Base-by-base conservation (phyloP, 2,329 filamentous ascomycete species). In the Neophaeococcomyces mojaviensis region DNA sequence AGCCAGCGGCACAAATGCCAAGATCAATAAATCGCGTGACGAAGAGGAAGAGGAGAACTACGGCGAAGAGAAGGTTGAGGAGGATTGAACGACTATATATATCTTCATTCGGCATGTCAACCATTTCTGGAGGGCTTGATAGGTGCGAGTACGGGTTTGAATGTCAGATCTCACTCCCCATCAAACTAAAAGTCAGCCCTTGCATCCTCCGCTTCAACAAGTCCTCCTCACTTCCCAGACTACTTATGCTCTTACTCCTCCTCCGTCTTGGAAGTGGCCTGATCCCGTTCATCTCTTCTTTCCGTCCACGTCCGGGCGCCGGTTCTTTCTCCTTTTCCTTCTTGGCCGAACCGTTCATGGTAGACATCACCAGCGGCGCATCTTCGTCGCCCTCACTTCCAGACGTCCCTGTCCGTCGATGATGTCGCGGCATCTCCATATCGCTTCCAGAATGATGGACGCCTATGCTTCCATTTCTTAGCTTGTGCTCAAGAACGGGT, bases 21-120 rank as follows among this genome's bases (percentile, higher is more conserved):
- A 62, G n/a, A 62, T 63, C 18, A 60, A 64, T 42, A 64, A 66
- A 49, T 59, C 62, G 39, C 64, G 65, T 41, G 69, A 71, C 40
- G 69, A 72, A 49, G 65, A 66, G 44, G 69, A 72, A 45, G 70
- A 73, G 50, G 74, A 77, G 51, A 76, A 88, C 60, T 94, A 95
- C 61, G 88, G 88, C 39, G 88, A 94, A 64, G 88, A 94, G 63
- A 77, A 81, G 19, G 69, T 77, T 10, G 80, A 82, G 40, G 82
- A 85, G 34, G 82, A 85, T 34, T 46, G 43, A 45, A 30, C 18
- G 15, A 8, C n/a, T 24, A 2, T 10, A 3, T 6, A n/a, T n/a
- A 20, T 39, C 37, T 39, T 39, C 37, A n/a, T 24, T 8, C 15
- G 10, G 18, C 13, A 40, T 8, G 9, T 30, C 9, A 15, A 13